Base-by-base conservation (phyloP, 225 moss, liverwort and hornwort species). In the Pseudoscleropodium purum region DNA sequence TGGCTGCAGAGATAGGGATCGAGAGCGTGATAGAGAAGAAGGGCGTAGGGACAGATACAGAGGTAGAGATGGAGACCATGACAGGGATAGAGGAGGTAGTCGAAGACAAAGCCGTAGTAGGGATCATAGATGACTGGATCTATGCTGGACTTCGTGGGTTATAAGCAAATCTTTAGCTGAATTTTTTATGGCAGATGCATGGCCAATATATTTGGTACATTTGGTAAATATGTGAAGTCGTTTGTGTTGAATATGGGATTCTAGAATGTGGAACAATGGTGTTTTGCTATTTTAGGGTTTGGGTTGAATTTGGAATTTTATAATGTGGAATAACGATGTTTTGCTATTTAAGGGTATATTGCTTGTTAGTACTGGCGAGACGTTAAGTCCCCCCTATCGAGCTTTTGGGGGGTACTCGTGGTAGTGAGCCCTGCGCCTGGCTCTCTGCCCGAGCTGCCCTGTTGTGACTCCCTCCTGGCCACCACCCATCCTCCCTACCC, bases 1-100 rank as follows among this genome's bases (percentile, higher is more conserved):
- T 84, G 89, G 86, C 76, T 77, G 81, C 87, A 96, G 96, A 73
- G 92, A 94, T 82, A 92, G 92, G 89, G 92, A 94, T 49, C 91
- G 92, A 59, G 94, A 95, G 33, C 93, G 94, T 54, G 96, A 96
- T 82, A 91, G 93, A 82, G 95, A 95, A 66, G 92, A 82, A 87
- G 91, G 90, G 67, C 91, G 90, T 68, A 93, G 90, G 85, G 94
- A 95, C 80, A 91, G 69, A 75, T 75, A 92, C 74, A 93, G 94
- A 84, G 95, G 95, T 65, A 92, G 37, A 75, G 86, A 92, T 75
- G 92, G 94, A 86, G 95, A 96, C 79, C 89, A 84, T 62, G 94
- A 94, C 65, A 93, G 94, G 91, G 85, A 87, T 77, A 89, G 86
- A 65, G 81, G 92, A 57, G 84, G 41, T 81, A 62, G 85, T 70